A percentile compares a stretch with the other conserved stretches of the same genome.
phyloP scores from a whole-genome alignment of 2,329 filamentous ascomycete species.

The Bipolaris bicolor region DNA sequence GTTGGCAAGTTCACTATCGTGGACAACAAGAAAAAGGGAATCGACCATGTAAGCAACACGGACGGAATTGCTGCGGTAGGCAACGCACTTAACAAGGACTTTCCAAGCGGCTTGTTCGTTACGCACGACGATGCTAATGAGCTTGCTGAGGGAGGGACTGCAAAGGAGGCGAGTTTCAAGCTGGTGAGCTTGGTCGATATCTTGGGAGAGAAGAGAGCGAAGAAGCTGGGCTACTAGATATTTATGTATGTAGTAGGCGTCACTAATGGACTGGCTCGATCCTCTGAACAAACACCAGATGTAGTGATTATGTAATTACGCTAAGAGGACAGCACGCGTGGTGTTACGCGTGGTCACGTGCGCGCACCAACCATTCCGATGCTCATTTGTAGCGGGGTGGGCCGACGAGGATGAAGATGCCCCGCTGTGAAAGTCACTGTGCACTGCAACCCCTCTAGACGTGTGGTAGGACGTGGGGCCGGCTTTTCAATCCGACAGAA shows the following conservation, averaged over 20 bases:
- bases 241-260: no score
- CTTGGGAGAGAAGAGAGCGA: conserved; percentile 30
- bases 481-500: neutral
- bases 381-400: conserved; percentile 3
- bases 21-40: conserved; percentile 49
- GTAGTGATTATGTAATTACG: neutral
- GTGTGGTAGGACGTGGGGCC: neutral
- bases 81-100: conserved; percentile 49
- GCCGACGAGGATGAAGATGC: neutral
- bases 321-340: neutral
- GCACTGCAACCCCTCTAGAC: neutral
- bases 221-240: conserved; percentile 29
- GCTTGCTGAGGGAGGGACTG: conserved; percentile 54
- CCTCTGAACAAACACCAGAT: no score
- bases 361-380: conserved; percentile 12
- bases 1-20: conserved; percentile 58
- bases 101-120: conserved; percentile 54
- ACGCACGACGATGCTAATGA: conserved; percentile 63
- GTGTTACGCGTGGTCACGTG: conserved; percentile 22
- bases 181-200: conserved; percentile 44
- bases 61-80: conserved; percentile 60
- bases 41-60: conserved; percentile 61
- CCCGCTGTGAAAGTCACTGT: conserved; percentile 11
- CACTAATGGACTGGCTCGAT: no score
- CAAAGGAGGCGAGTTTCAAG: conserved; percentile 59